phyloP scores from a whole-genome alignment of 148 eudicot genomes.

The Suaeda aralocaspica region DNA sequence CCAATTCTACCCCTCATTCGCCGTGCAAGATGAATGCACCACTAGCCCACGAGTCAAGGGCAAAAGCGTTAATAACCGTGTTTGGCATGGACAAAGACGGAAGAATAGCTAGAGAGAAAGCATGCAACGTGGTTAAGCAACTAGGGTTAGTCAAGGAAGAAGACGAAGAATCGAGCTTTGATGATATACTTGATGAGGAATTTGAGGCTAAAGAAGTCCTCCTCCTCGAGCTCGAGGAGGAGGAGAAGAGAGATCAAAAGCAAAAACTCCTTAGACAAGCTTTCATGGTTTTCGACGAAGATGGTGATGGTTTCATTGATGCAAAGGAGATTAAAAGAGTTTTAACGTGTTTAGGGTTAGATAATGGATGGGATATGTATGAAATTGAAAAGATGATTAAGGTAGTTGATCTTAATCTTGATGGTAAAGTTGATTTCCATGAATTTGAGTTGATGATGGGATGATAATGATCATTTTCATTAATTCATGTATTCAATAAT shows the following conservation, averaged over 20 bases:
- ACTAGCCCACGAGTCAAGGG: conserved; percentile 27
- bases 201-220: conserved; percentile 27
- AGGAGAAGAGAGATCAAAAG: conserved; percentile 18
- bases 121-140: conserved; percentile 30
- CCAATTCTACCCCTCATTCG: conserved; percentile 14
- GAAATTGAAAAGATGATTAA: conserved; percentile 40
- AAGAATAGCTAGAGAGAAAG: conserved; percentile 34
- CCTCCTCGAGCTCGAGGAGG: conserved; percentile 25
- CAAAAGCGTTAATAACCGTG: conserved; percentile 32
- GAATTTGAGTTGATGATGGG: conserved; percentile 44
- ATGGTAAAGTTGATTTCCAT: conserved; percentile 44
- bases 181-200: conserved; percentile 26
- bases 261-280: conserved; percentile 29
- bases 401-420: conserved; percentile 40
- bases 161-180: conserved; percentile 18
- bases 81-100: conserved; percentile 43
- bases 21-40: conserved; percentile 13
- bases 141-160: conserved; percentile 30
- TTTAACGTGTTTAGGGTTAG: conserved; percentile 39
- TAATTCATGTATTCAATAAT: neutral
- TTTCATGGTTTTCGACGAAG: conserved; percentile 41
- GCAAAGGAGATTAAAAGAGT: conserved; percentile 44
- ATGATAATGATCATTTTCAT: neutral
- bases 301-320: conserved; percentile 41
- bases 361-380: conserved; percentile 35